phyloP scores from a whole-genome alignment of 352 stramenopile species.

The Phytophthora cactorum region DNA sequence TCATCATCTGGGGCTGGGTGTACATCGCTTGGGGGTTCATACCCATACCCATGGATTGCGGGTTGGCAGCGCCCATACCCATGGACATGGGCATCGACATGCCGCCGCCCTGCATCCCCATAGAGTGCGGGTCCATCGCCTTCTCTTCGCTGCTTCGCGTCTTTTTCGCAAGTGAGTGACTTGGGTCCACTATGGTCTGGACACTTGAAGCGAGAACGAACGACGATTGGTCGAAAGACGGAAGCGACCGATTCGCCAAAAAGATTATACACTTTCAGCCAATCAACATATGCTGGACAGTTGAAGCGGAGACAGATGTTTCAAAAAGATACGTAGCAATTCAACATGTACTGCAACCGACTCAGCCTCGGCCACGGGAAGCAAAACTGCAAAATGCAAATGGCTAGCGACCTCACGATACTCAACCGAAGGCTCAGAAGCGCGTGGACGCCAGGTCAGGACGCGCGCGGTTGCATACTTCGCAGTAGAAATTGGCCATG shows the following conservation, averaged over 20 bases:
- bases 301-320: slow-evolving; percentile 17
- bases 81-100: slow-evolving; percentile 73
- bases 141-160: slow-evolving; percentile 24
- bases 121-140: slow-evolving; percentile 67
- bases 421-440: slow-evolving; percentile 48
- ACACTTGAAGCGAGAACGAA: slow-evolving; percentile 41
- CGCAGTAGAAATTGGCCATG: slow-evolving; percentile 85
- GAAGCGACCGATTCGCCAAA: slow-evolving; percentile 20
- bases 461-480: slow-evolving; percentile 89
- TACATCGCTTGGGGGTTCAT: slow-evolving; percentile 19
- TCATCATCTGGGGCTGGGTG: slow-evolving; percentile 60
- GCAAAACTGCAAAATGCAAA: slow-evolving; percentile 21
- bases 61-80: slow-evolving; percentile 49
- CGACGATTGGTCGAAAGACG: slow-evolving; percentile 24
- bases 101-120: slow-evolving; percentile 58
- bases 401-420: no score
- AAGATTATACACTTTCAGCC: slow-evolving; percentile 18
- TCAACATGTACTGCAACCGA: neutral
- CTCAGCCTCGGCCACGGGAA: no score
- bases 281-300: slow-evolving; percentile 12
- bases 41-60: slow-evolving; percentile 56
- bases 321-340: slow-evolving; percentile 11
- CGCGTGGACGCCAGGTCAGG: slow-evolving; percentile 74
- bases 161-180: slow-evolving; percentile 40
- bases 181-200: slow-evolving; percentile 41